phyloP scores from a whole-genome alignment of 371 early-diverging fungal species.

The Apophysomyces trapeziformis region DNA sequence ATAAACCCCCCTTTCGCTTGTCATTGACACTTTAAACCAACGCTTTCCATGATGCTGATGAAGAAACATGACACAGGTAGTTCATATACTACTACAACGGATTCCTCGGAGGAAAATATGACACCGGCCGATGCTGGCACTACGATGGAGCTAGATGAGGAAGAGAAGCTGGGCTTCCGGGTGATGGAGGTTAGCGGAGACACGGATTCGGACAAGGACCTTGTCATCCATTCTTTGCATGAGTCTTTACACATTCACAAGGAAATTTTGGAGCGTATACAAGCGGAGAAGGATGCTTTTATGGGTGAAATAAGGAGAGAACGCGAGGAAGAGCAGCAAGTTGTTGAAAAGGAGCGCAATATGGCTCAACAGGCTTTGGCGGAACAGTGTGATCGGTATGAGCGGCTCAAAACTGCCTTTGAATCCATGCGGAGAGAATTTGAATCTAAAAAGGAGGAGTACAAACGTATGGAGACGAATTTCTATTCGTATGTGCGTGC shows the following conservation, averaged over 20 bases:
- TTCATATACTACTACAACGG: neutral
- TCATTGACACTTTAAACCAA: neutral
- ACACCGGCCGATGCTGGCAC: neutral
- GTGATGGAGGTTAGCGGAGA: constrained; percentile 14
- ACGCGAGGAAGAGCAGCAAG: constrained; percentile 23
- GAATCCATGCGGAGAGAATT: constrained; percentile 26
- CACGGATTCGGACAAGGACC: constrained; percentile 48
- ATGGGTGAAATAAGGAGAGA: constrained; percentile 29
- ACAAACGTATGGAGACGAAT: constrained; percentile 40
- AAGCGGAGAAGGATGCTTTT: constrained; percentile 34
- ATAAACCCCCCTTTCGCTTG: neutral
- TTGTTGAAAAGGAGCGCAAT: constrained; percentile 21
- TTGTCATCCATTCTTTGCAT: constrained; percentile 40
- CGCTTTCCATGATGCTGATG: neutral
- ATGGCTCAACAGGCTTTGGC: constrained; percentile 22
- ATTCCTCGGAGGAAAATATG: constrained; percentile 5
- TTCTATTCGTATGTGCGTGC: constrained; percentile 46
- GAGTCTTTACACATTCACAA: constrained; percentile 51
- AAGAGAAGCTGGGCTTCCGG: neutral
- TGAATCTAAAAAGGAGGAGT: constrained; percentile 41
- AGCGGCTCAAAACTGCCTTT: constrained; percentile 29
- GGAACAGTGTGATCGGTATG: constrained; percentile 25
- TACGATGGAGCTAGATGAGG: neutral
- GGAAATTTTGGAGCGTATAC: constrained; percentile 43
- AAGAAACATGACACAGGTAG: neutral